phyloP scores from a whole-genome alignment of 1,139 yeast species.

The Kodamaea plutei region DNA sequence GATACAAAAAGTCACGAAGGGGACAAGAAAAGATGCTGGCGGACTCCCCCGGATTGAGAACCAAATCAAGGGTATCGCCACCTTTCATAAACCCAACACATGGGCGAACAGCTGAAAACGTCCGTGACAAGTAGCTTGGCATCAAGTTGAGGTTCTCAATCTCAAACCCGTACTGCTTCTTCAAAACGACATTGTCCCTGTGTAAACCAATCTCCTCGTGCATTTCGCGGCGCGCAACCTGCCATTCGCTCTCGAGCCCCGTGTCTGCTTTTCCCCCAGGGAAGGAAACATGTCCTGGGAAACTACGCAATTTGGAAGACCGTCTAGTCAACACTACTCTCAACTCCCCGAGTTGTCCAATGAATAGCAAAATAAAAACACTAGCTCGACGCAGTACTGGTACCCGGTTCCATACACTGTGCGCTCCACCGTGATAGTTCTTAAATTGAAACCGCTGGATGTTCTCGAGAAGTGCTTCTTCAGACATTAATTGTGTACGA shows the following conservation, averaged over 20 bases:
- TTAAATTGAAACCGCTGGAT: conserved; percentile 21
- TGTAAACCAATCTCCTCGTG: conserved; percentile 82
- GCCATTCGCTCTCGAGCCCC: conserved; percentile 62
- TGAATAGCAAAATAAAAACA: conserved; percentile 66
- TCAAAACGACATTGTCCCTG: conserved; percentile 42
- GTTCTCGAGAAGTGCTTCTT: conserved; percentile 18
- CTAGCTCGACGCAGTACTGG: conserved; percentile 69
- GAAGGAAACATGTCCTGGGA: conserved; percentile 83
- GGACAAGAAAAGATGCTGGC: conserved; percentile 69
- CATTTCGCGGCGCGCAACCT: conserved; percentile 76
- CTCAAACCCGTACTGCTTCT: conserved; percentile 45
- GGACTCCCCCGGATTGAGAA: conserved; percentile 69
- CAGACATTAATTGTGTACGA: too few relatives aligned
- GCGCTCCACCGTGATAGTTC: conserved; percentile 25
- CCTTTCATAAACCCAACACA: conserved; percentile 61
- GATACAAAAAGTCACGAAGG: conserved; percentile 53
- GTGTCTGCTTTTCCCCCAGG: conserved; percentile 88
- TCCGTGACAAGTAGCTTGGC: conserved; percentile 76
- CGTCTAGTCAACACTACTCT: conserved; percentile 75
- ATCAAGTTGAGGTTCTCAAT: conserved; percentile 56
- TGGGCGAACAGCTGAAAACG: conserved; percentile 79
- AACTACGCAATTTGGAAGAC: conserved; percentile 61
- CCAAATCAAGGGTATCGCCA: conserved; percentile 31
- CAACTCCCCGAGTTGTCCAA: conserved; percentile 69
- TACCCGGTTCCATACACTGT: conserved; percentile 54